Evolutionary conservation across 2,329 filamentous ascomycete species (phyloP).

Genomic region (Arthrobotrys iridis): DNA sequence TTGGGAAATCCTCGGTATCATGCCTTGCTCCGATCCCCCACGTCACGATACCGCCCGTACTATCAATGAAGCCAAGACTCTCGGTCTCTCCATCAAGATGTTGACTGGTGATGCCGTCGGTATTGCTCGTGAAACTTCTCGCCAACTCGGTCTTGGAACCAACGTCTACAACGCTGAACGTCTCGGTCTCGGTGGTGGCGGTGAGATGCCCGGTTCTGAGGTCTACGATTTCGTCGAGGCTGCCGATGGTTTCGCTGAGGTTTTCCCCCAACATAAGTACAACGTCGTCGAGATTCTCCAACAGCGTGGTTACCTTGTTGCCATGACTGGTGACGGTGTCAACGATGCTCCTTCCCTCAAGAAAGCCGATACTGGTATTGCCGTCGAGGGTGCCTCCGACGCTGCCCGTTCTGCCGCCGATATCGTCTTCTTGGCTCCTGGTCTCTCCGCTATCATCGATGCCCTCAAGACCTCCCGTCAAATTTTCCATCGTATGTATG

Average conservation of each 20-base stretch:
- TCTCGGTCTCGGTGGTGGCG: conserved; percentile 86
- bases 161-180: conserved; percentile 95
- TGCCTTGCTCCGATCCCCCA: conserved; percentile 92
- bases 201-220: conserved; percentile 92
- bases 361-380: conserved; percentile 96
- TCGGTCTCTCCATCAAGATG: conserved; percentile 94
- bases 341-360: conserved; percentile 93
- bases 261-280: conserved; percentile 96
- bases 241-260: conserved; percentile 92
- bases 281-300: conserved; percentile 92
- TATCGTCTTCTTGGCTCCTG: conserved; percentile 91
- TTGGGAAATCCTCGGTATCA: conserved; percentile 94
- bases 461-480: conserved; percentile 91
- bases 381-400: conserved; percentile 89
- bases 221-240: conserved; percentile 96
- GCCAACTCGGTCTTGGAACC: conserved; percentile 88
- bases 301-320: conserved; percentile 90
- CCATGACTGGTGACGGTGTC: conserved; percentile 96
- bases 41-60: conserved; percentile 90
- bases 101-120: conserved; percentile 93
- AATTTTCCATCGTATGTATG: conserved; percentile 97
- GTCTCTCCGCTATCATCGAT: conserved; percentile 91
- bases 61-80: conserved; percentile 85
- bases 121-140: conserved; percentile 90
- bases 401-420: conserved; percentile 90